Percentiles rank a stretch among this genome's conserved stretches.
These are phyloP conservation scores for Hypholoma fasciculare DNA, from an alignment of 768 basidiomycete species.

Conservation along the genomic window DNA sequence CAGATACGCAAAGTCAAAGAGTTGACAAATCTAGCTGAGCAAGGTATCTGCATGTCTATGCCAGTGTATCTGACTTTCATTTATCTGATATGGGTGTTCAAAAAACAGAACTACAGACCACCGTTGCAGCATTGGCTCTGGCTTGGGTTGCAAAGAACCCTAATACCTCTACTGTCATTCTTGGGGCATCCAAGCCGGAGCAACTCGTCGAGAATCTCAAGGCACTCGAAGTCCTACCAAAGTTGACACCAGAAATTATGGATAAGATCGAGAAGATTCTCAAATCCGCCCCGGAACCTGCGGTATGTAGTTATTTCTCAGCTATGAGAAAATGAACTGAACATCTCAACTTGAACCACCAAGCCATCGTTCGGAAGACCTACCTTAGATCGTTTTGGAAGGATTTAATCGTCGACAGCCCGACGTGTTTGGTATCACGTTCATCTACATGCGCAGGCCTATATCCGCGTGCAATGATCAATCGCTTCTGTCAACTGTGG, in stretches of 20 bases:
- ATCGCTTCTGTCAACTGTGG: too few relatives aligned
- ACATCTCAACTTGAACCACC: background rate
- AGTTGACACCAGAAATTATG: constrained; percentile 66
- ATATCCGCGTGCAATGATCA: too few relatives aligned
- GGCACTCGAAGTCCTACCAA: constrained; percentile 72
- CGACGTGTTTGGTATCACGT: too few relatives aligned
- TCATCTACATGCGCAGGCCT: too few relatives aligned
- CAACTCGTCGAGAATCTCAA: constrained; percentile 71
- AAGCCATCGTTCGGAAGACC: constrained; percentile 18
- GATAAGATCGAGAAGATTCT: constrained; percentile 71
- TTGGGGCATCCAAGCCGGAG: constrained; percentile 64
- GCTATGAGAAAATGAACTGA: background rate
- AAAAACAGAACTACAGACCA: constrained; percentile 41
- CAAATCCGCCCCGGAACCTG: constrained; percentile 44
- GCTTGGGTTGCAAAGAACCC: constrained; percentile 78
- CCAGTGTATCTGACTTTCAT: background rate
- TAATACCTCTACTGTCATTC: constrained; percentile 67
- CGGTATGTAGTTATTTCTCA: constrained; percentile 29
- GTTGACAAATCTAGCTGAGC: constrained; percentile 63
- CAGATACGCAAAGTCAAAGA: constrained; percentile 71
- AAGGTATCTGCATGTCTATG: constrained; percentile 34
- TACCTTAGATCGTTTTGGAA: constrained; percentile 10
- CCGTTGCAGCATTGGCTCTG: constrained; percentile 67
- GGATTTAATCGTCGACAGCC: constrained; percentile 5
- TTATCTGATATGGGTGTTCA: background rate